Base-by-base conservation (phyloP, 2,329 filamentous ascomycete species). In the Basipetospora chlamydospora region DNA sequence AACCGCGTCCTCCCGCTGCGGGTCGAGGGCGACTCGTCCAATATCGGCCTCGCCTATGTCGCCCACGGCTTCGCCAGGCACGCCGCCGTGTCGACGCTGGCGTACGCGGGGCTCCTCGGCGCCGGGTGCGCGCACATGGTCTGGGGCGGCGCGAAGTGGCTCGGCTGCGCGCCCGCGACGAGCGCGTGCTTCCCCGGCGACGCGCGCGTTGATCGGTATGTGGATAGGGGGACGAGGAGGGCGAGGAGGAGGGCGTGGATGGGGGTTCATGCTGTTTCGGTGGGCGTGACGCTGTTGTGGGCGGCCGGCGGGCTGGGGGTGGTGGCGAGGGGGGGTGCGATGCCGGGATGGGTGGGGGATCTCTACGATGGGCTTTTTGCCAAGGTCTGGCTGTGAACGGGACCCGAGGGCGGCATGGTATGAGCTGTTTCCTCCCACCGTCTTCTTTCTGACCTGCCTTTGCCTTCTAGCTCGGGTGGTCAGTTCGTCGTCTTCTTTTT, bases 131-230 rank as follows among this genome's bases (percentile, higher is more conserved):
- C 77, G 41, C 87, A 95, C 59, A 76, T 87, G 53, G 72, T 82
- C 6, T 92, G 85, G 73, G 87, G 87, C 3, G 73, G 75, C 58
- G 82, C 84, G n/a, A 80, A 74, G 55, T 95, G 84, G 81, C 60
- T 87, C 41, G 75, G 75, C 0, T 62, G 70, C 32, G 26, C 26
- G 17, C 34, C 34, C 9, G 25, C 28, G n/a, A 37, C 30, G n/a
- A n/a, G n/a, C n/a, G n/a, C n/a, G n/a, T n/a, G n/a, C n/a, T n/a
- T n/a, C n/a, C n/a, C n/a, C n/a, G n/a, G n/a, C n/a, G n/a, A n/a
- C n/a, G n/a, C n/a, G n/a, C n/a, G n/a, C n/a, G n/a, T n/a, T n/a
- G n/a, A 20, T n/a, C 26, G 6, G 26, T 22, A 22, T 25, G 17
- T 28, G 34, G 54, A 67, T 42, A 60, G 63, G 40, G 67, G 70